phyloP scores from a whole-genome alignment of 2,329 filamentous ascomycete species.

The Arthroderma uncinatum region DNA sequence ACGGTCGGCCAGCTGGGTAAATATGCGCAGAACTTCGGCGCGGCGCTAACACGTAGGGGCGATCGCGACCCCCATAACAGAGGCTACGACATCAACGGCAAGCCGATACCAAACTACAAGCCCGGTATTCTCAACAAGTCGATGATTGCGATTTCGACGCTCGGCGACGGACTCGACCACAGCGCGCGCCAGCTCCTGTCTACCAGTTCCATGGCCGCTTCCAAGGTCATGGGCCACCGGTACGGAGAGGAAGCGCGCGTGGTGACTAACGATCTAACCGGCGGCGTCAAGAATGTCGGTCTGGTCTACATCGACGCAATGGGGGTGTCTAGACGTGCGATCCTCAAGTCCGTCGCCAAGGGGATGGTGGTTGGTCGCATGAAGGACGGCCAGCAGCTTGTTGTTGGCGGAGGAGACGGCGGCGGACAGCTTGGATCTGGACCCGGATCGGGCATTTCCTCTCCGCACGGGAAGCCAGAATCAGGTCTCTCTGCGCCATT shows the following conservation, averaged over 20 bases:
- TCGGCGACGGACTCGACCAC: conserved; percentile 87
- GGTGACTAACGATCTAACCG: conserved; percentile 62
- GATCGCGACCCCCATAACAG: conserved; percentile 41
- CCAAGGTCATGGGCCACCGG: conserved; percentile 74
- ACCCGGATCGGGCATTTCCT: neutral
- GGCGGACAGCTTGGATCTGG: conserved; percentile 24
- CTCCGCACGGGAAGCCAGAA: neutral
- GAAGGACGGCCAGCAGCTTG: conserved; percentile 38
- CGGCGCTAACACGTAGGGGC: conserved; percentile 56
- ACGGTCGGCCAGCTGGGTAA: conserved; percentile 75
- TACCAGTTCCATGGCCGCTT: conserved; percentile 65
- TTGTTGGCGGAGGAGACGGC: conserved; percentile 39
- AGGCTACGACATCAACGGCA: conserved; percentile 60
- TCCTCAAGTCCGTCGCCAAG: conserved; percentile 91
- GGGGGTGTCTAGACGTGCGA: conserved; percentile 75
- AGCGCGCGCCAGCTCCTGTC: conserved; percentile 67
- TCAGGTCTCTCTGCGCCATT: neutral
- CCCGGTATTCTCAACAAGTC: conserved; percentile 90
- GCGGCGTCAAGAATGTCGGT: conserved; percentile 89
- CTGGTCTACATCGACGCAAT: conserved; percentile 95
- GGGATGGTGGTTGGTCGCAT: conserved; percentile 59
- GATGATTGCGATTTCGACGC: conserved; percentile 89
- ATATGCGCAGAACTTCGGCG: conserved; percentile 82
- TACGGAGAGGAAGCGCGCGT: conserved; percentile 79
- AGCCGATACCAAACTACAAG: conserved; percentile 57